These are phyloP conservation scores for Sporopachydermia quercuum DNA, from an alignment of 805 yeast genomes.

Conservation along the genomic window DNA sequence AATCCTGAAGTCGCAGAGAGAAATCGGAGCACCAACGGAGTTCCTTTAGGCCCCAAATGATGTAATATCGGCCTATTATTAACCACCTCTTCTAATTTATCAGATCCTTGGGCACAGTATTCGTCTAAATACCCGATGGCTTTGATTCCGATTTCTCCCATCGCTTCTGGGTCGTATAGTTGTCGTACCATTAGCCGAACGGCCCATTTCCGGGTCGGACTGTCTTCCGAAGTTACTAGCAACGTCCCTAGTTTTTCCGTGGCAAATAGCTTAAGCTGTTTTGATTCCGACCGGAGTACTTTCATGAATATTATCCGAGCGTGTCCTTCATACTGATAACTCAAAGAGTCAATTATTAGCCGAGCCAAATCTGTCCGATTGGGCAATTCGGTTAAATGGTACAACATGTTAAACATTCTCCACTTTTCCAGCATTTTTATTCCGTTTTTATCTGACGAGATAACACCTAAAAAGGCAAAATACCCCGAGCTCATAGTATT, in stretches of 20 bases:
- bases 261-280: slow-evolving; percentile 37
- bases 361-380: slow-evolving; percentile 42
- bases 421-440: slow-evolving; percentile 57
- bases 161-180: slow-evolving; percentile 48
- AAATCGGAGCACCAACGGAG: slow-evolving; percentile 46
- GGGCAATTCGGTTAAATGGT: slow-evolving; percentile 46
- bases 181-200: slow-evolving; percentile 45
- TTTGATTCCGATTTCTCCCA: slow-evolving; percentile 37
- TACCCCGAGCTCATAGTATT: slow-evolving; percentile 64
- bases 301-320: slow-evolving; percentile 52
- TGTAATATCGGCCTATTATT: slow-evolving; percentile 38
- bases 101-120: slow-evolving; percentile 29
- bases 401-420: slow-evolving; percentile 72
- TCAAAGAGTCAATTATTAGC: slow-evolving; percentile 44
- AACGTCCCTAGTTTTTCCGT: slow-evolving; percentile 36
- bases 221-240: slow-evolving; percentile 13
- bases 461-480: slow-evolving; percentile 59
- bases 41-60: slow-evolving; percentile 36
- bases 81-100: slow-evolving; percentile 36
- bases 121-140: slow-evolving; percentile 42
- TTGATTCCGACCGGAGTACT: slow-evolving; percentile 41
- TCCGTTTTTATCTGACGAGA: slow-evolving; percentile 49
- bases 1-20: slow-evolving; percentile 60
- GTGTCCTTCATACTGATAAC: slow-evolving; percentile 46
- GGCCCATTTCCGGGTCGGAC: slow-evolving; percentile 28